A percentile compares a stretch with the other conserved stretches of the same genome.
Conservation (phyloP, 768 basidiomycete genomes). For the Pleurotus tuoliensis region DNA sequence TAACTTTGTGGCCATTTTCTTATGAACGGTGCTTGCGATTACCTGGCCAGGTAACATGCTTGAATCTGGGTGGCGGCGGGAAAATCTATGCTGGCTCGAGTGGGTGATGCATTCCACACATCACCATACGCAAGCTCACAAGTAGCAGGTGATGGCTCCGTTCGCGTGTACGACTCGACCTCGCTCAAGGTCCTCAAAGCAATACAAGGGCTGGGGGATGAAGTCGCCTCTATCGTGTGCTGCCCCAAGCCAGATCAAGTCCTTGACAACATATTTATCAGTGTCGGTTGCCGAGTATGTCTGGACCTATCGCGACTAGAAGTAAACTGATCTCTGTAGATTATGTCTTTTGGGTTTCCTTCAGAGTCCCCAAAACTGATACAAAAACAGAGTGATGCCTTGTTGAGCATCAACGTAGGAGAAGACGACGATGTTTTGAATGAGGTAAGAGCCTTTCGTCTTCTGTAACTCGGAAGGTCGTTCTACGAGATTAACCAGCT, state of each 20-base stretch:
- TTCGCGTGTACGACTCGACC: conserved; percentile 62
- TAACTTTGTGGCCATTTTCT: not conserved
- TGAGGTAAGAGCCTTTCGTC: conserved; percentile 46
- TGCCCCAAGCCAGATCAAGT: conserved; percentile 35
- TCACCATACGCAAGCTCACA: not conserved
- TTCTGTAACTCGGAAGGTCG: not conserved
- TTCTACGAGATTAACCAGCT: conserved; percentile 48
- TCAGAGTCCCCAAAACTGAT: conserved; percentile 51
- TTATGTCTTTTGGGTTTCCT: conserved; percentile 36
- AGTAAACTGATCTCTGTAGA: conserved; percentile 18
- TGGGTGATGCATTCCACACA: conserved; percentile 19
- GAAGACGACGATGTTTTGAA: conserved; percentile 59
- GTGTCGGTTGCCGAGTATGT: conserved; percentile 56
- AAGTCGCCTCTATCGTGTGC: conserved; percentile 62
- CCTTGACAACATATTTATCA: conserved; percentile 58
- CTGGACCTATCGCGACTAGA: not conserved
- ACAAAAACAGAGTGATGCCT: conserved; percentile 45
- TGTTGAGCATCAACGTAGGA: conserved; percentile 39
- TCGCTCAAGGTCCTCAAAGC: conserved; percentile 61
- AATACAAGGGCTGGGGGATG: conserved; percentile 48
- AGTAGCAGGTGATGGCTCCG: conserved; percentile 60
- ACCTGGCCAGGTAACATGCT: conserved; percentile 3
- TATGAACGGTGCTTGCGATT: not conserved
- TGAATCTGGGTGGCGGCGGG: conserved; percentile 3
- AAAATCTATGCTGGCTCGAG: conserved; percentile 63